Evolutionary conservation across 371 early-diverging fungal species (phyloP), one percentile per base, ranked within the genome.

Genomic region (Rhizopus microsporus): DNA sequence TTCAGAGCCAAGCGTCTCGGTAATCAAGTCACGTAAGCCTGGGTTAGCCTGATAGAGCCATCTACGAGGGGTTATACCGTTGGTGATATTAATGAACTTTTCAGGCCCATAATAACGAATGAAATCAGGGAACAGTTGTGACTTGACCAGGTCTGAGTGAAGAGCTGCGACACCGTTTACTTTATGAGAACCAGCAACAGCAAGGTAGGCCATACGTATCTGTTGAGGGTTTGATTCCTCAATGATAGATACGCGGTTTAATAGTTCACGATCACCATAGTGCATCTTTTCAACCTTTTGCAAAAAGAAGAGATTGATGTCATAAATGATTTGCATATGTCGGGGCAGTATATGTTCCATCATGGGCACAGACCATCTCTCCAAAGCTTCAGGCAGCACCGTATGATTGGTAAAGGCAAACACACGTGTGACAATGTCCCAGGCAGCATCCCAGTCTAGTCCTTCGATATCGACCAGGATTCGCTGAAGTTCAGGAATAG

Each of bases 321-420:
- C 96, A 65, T 90, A 96, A 67, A 96, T 93, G 69, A 96, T 95
- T 72, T 90, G 86, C 93, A 96, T 85, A 71, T 93, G 94, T 56
- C 96, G 87, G 32, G 96, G 96, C 55, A 96, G 72, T 31, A 96
- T 80, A 62, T 93, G 86, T 68, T 85, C 80, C 60, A 96, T 69
- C 82, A 95, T 87, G 10, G 94, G 92, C 40, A 95, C 94, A 7
- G 95, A 83, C 96, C 96, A 96, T 63, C 87, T 85, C 77, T 96
- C 96, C 74, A 96, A 80, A 29, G 96, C 96, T 74, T 96, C 96
- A 43, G 96, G 96, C 42, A 96, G 83, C n/a, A 96, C 93, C 0
- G 96, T 96, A 79, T 96, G 96, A 81, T 96, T 96, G 65, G 96
- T 96, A 67, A 94, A 96, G n/a, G 93, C 90, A 77, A 91, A 96